Conservation (phyloP, 768 basidiomycete genomes). For the Dioszegia hungarica region DNA sequence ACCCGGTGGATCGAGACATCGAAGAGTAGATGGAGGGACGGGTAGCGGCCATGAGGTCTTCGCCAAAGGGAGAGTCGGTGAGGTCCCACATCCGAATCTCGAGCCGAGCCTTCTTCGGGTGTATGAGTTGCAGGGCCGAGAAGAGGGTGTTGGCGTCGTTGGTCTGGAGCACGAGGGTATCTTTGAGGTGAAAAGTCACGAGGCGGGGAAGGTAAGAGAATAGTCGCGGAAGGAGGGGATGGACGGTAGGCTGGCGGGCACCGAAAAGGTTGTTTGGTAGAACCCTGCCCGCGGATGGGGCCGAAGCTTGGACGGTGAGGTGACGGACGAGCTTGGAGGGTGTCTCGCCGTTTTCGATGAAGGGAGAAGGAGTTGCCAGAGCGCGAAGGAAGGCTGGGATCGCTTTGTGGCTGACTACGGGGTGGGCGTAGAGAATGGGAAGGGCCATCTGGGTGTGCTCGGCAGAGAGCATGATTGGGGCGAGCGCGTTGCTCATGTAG, state of each 20-base stretch:
- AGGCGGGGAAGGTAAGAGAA: slow-evolving; percentile 17
- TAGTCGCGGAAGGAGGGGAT: slow-evolving; percentile 12
- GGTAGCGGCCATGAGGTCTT: slow-evolving; percentile 24
- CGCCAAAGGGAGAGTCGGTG: slow-evolving; percentile 21
- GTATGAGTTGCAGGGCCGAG: slow-evolving; percentile 13
- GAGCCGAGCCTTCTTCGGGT: slow-evolving; percentile 27
- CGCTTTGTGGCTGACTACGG: slow-evolving; percentile 9
- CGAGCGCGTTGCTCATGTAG: slow-evolving; percentile 1
- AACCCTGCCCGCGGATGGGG: slow-evolving; percentile 3
- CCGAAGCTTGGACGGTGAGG: slow-evolving; percentile 12
- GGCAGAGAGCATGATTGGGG: slow-evolving; percentile 10
- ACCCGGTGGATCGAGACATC: no score
- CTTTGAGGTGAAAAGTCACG: slow-evolving; percentile 24
- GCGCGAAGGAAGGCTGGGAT: slow-evolving; percentile 13
- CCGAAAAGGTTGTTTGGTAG: no score
- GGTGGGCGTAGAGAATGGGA: slow-evolving; percentile 16
- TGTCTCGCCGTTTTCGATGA: background rate
- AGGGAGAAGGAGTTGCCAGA: background rate
- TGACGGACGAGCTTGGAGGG: slow-evolving; percentile 10
- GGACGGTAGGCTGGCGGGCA: slow-evolving; percentile 12
- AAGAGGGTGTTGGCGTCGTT: slow-evolving; percentile 16
- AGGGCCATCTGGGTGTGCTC: slow-evolving; percentile 9
- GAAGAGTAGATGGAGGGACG: slow-evolving; percentile 8
- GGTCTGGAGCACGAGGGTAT: slow-evolving; percentile 19
- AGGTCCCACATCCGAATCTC: slow-evolving; percentile 40